Evolutionary conservation across 2,329 filamentous ascomycete genomes (phyloP).

Genomic region (Fusarium liriodendri): DNA sequence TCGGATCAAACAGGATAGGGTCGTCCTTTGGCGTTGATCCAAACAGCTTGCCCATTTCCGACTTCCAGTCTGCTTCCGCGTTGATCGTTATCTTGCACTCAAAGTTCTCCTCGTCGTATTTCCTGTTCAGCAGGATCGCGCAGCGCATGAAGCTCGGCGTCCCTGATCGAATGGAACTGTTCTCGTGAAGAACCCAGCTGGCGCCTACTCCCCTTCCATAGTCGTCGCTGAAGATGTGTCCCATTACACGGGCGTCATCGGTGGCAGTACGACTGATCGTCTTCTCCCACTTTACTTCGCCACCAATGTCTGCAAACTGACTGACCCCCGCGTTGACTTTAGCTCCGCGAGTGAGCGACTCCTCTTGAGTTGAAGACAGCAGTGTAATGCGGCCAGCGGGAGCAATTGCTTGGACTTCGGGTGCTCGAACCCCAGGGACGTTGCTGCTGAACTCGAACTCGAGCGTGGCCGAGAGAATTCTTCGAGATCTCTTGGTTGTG

Average conservation of each 20-base stretch:
- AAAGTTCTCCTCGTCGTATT: not conserved
- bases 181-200: slow-evolving; percentile 30
- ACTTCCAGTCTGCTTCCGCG: slow-evolving; percentile 44
- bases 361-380: not conserved
- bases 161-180: not conserved
- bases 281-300: not conserved
- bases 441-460: slow-evolving; percentile 15
- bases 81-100: slow-evolving; percentile 43
- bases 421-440: not conserved
- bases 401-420: not conserved
- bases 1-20: slow-evolving; percentile 2
- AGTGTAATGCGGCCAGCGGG: not conserved
- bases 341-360: not conserved
- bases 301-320: not conserved
- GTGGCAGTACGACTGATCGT: not conserved
- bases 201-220: slow-evolving; percentile 35
- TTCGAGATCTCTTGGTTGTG: slow-evolving; percentile 1
- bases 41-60: slow-evolving; percentile 42
- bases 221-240: slow-evolving; percentile 27
- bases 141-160: slow-evolving; percentile 6
- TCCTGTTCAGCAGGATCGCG: slow-evolving; percentile 1
- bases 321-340: not conserved
- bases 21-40: slow-evolving; percentile 33
- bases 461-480: slow-evolving; percentile 1
- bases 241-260: not conserved